Evolutionary conservation across 2,329 filamentous ascomycete genomes (phyloP).

Genomic region (Claviceps pazoutovae): DNA sequence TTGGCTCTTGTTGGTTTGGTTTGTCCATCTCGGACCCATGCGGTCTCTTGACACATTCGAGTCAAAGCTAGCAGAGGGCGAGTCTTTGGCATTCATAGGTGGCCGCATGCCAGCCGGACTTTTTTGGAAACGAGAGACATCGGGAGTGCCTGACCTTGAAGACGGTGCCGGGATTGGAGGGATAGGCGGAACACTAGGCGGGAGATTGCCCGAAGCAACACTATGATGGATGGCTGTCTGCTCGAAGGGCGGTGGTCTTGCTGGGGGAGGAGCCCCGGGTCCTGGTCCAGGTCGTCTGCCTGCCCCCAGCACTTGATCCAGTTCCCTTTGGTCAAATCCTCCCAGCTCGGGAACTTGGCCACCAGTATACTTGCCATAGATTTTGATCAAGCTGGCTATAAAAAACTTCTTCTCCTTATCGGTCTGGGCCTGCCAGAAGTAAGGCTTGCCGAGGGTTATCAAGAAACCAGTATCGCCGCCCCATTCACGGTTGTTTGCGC

Average conservation of each 20-base stretch:
- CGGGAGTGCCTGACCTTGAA: constrained; percentile 10
- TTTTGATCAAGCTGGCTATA: constrained; percentile 89
- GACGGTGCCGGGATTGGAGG: constrained; percentile 9
- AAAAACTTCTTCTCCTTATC: constrained; percentile 98
- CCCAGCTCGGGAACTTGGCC: constrained; percentile 65
- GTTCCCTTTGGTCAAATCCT: constrained; percentile 71
- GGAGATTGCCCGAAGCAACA: constrained; percentile 7
- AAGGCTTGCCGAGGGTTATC: constrained; percentile 82
- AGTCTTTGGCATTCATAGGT: constrained; percentile 28
- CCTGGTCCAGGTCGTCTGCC: constrained; percentile 26
- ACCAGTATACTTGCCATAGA: constrained; percentile 90
- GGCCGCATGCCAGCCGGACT: constrained; percentile 17
- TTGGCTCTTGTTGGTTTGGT: constrained; percentile 40
- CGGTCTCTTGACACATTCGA: constrained; percentile 26
- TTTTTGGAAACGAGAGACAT: constrained; percentile 16
- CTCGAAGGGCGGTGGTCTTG: constrained; percentile 16
- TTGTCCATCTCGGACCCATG: constrained; percentile 31
- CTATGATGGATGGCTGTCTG: constrained; percentile 11
- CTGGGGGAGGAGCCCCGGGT: constrained; percentile 6
- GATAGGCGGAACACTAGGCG: constrained; percentile 5
- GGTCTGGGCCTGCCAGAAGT: constrained; percentile 91
- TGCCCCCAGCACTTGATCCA: constrained; percentile 58
- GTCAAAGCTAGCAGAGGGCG: constrained; percentile 39
- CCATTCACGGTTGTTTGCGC: constrained; percentile 54
- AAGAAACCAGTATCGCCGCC: constrained; percentile 73